phyloP scores from a whole-genome alignment of 306 rosid genomes.

The Purshia tridentata region DNA sequence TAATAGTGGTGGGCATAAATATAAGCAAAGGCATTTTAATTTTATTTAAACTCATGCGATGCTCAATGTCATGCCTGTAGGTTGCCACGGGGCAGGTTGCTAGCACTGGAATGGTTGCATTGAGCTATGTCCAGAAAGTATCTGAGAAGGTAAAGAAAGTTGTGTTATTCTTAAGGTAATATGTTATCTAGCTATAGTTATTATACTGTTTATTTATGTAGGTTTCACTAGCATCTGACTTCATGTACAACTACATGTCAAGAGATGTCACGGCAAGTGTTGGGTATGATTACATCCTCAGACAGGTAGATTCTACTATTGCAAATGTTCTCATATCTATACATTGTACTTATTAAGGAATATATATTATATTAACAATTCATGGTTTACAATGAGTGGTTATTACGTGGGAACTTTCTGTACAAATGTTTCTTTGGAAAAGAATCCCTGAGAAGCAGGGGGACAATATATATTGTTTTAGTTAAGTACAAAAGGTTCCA shows the following conservation, averaged over 20 bases:
- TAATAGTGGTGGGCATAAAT: background rate
- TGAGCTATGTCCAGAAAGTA: constrained; percentile 90
- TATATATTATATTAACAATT: too few species aligned
- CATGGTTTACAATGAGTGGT: too few species aligned
- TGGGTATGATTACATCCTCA: constrained; percentile 84
- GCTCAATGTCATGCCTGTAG: constrained; percentile 36
- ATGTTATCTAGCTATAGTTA: background rate
- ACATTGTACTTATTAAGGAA: too few species aligned
- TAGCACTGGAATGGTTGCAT: constrained; percentile 85
- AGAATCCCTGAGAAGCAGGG: too few species aligned
- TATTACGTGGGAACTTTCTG: too few species aligned
- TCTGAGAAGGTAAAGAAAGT: constrained; percentile 75
- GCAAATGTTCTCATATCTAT: background rate
- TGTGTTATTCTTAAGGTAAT: background rate
- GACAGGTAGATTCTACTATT: constrained; percentile 59
- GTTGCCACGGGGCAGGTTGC: constrained; percentile 95
- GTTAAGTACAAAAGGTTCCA: too few species aligned
- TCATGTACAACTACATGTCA: constrained; percentile 85
- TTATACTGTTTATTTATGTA: constrained; percentile 28
- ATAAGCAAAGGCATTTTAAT: background rate
- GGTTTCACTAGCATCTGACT: constrained; percentile 87
- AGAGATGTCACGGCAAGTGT: constrained; percentile 79
- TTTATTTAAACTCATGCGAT: constrained; percentile 1
- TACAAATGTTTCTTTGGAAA: too few species aligned
- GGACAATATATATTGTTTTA: too few species aligned